Conservation (phyloP, 2,329 filamentous ascomycete genomes). For the Diaporthe eres region DNA sequence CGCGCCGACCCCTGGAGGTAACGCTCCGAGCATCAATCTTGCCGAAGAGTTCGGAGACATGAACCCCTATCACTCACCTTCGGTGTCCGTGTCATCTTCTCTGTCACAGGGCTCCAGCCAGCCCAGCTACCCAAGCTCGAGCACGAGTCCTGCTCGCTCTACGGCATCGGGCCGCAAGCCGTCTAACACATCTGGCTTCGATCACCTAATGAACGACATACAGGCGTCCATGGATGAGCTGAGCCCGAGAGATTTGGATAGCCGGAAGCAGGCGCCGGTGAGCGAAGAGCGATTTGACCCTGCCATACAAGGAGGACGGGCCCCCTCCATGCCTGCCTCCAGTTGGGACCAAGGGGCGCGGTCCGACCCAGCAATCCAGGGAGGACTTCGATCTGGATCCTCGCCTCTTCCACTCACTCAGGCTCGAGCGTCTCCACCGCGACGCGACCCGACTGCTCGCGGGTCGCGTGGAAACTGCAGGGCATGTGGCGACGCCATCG, state of each 20-base stretch:
- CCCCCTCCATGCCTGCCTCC: conserved; percentile 37
- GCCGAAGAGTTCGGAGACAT: conserved; percentile 72
- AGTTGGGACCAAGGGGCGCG: conserved; percentile 42
- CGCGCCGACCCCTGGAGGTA: conserved; percentile 56
- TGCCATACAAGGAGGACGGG: conserved; percentile 43
- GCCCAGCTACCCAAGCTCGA: conserved; percentile 72
- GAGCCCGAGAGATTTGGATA: conserved; percentile 48
- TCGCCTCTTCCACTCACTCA: conserved; percentile 37
- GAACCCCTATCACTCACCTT: conserved; percentile 75
- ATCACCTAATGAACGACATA: conserved; percentile 69
- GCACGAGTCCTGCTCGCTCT: conserved; percentile 68
- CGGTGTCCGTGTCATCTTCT: conserved; percentile 76
- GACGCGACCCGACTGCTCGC: conserved; percentile 53
- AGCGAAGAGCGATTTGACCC: conserved; percentile 51
- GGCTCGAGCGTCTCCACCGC: conserved; percentile 47
- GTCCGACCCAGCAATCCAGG: conserved; percentile 50
- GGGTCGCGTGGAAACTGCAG: conserved; percentile 82
- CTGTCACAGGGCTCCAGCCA: conserved; percentile 62
- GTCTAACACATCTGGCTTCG: conserved; percentile 62
- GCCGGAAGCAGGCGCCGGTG: conserved; percentile 43
- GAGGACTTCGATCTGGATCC: conserved; percentile 19
- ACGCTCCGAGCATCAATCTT: conserved; percentile 65
- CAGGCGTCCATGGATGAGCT: conserved; percentile 64
- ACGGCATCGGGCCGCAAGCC: conserved; percentile 54
- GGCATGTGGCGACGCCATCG: conserved; percentile 83